Conservation (phyloP, 2,329 filamentous ascomycete species). For the Fusarium sp. region DNA sequence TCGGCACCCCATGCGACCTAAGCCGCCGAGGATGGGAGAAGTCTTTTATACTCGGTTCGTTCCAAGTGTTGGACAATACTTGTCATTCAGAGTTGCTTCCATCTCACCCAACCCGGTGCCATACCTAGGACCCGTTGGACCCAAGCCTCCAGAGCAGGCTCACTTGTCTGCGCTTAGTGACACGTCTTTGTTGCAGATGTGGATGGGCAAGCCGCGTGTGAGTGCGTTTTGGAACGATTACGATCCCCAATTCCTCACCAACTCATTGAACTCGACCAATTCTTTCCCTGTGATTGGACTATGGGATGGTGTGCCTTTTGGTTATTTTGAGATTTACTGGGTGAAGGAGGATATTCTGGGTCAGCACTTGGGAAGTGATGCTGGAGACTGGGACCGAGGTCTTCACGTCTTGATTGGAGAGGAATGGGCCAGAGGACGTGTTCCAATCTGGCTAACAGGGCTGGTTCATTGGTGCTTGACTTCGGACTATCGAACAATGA, state of each 20-base stretch:
- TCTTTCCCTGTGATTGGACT: slow-evolving; percentile 92
- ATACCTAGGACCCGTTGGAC: slow-evolving; percentile 69
- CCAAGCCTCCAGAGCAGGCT: slow-evolving; percentile 51
- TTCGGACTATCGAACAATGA: slow-evolving; percentile 82
- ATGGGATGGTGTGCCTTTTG: slow-evolving; percentile 96
- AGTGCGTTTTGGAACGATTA: slow-evolving; percentile 84
- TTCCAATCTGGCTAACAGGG: slow-evolving; percentile 84
- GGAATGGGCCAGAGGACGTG: slow-evolving; percentile 87
- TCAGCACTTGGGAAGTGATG: slow-evolving; percentile 70
- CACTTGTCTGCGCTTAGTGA: slow-evolving; percentile 62
- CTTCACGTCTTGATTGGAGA: slow-evolving; percentile 92
- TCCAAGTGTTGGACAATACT: slow-evolving; percentile 82
- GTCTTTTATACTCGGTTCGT: slow-evolving; percentile 91
- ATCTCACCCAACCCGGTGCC: slow-evolving; percentile 71
- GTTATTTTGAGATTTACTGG: slow-evolving; percentile 99
- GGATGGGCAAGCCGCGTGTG: slow-evolving; percentile 90
- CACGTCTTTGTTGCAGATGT: slow-evolving; percentile 75
- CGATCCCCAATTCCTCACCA: slow-evolving; percentile 73
- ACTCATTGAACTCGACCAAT: slow-evolving; percentile 73
- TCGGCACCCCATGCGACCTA: slow-evolving; percentile 87
- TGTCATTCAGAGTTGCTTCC: slow-evolving; percentile 89
- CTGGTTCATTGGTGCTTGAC: slow-evolving; percentile 88
- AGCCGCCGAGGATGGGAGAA: slow-evolving; percentile 89
- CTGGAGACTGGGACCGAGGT: slow-evolving; percentile 86
- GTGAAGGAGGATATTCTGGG: slow-evolving; percentile 90